Evolutionary conservation across 2,329 filamentous ascomycete genomes (phyloP).

Genomic region (Onygenales sp.): DNA sequence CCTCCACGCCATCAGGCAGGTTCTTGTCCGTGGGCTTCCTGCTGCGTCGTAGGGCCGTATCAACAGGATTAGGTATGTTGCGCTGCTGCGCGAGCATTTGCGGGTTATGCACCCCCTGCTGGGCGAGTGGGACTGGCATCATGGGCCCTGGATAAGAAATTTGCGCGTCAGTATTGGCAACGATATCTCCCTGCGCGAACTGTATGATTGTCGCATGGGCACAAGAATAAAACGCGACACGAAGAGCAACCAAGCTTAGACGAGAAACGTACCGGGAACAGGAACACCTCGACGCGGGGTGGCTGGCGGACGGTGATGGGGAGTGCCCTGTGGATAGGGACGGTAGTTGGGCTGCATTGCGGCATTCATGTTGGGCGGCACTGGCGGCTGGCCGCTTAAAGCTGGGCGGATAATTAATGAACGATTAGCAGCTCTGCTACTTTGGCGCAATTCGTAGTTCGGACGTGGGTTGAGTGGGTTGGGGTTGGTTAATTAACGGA

Average conservation of each 20-base stretch:
- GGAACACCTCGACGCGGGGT: conserved; percentile 31
- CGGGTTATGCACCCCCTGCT: conserved; percentile 26
- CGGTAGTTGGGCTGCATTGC: conserved; percentile 35
- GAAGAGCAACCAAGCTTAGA: background rate
- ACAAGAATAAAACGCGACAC: background rate
- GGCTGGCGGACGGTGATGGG: conserved; percentile 30
- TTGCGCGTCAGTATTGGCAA: background rate
- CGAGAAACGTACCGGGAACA: conserved; percentile 26
- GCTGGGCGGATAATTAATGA: too few relatives aligned
- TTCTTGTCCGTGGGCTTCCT: conserved; percentile 92
- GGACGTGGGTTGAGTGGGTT: too few relatives aligned
- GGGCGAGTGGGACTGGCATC: conserved; percentile 27
- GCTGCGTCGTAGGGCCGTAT: conserved; percentile 63
- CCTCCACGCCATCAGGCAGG: conserved; percentile 80
- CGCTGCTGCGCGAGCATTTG: conserved; percentile 30
- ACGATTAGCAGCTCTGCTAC: too few relatives aligned
- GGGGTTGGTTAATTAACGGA: too few relatives aligned
- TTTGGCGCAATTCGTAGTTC: too few relatives aligned
- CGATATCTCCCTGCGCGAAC: too few relatives aligned
- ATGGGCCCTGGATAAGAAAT: background rate
- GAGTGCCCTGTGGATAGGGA: conserved; percentile 27
- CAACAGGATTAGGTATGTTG: conserved; percentile 27
- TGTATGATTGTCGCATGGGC: background rate
- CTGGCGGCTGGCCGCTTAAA: too few relatives aligned
- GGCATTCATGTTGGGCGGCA: conserved; percentile 18